Evolutionary conservation across 1,284 basidiomycete species (phyloP), one percentile per base, ranked within the genome.

Genomic region (Cerioporus squamosus): DNA sequence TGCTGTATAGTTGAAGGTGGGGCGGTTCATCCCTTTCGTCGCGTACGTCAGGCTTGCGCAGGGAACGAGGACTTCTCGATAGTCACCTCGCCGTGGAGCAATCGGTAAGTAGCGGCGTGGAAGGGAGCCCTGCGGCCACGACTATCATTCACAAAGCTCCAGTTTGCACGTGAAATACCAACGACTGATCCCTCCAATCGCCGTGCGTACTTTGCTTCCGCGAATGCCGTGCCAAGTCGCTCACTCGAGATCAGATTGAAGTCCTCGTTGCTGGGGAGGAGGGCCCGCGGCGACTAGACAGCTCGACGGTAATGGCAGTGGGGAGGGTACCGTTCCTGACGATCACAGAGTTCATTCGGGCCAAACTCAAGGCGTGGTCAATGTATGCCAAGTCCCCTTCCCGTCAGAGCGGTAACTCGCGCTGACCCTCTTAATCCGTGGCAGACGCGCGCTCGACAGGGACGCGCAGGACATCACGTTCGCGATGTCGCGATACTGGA

Each of bases 261-360:
- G 90, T 93, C 56, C 71, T 92, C 43, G 85, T 87, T 23, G 90
- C 90, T 44, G 90, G 91, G 20, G 90, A 93, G 73, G 82, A 84
- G 53, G 90, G 91, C 6, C 90, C 91, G 47, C 86, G 89, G 53
- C 82, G 81, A 64, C 79, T 93, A 39, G 86, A 92, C 72, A 67
- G 75, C 43, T 77, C 79, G 26, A 91, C 85, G 2, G 82, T 86
- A 51, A 86, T 86, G 79, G 80, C 74, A 56, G 70, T 93, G 38
- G 84, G 86, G 59, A 81, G 82, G 23, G 74, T 92, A 6, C 91
- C 90, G 12, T 91, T 92, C 76, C 75, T 93, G 63, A 87, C 87
- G 22, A 77, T 90, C 58, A 90, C 90, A 43, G 90, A 93, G 71
- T 92, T 92, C 73, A 76, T 92, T 67, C 80, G 90, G 66, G 89